phyloP scores from a whole-genome alignment of 108 stramenopile species.

The Hondaea fermentalgiana region DNA sequence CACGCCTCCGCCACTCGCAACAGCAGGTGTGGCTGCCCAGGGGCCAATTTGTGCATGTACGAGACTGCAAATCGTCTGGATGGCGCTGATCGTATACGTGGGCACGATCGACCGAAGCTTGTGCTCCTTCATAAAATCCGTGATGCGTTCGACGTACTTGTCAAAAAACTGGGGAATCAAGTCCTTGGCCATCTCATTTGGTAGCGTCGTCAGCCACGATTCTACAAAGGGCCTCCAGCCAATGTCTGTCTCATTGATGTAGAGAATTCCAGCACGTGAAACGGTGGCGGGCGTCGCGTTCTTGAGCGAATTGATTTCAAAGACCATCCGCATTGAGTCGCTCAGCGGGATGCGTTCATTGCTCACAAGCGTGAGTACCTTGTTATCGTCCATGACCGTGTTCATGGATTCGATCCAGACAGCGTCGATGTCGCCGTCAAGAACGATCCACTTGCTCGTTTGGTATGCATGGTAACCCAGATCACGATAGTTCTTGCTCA shows the following conservation, averaged over 20 bases:
- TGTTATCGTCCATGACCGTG: conserved; percentile 90
- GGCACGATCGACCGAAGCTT: conserved; percentile 61
- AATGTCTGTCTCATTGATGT: conserved; percentile 75
- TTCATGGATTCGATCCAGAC: conserved; percentile 91
- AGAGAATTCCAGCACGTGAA: conserved; percentile 76
- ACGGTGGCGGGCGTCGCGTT: conserved; percentile 84
- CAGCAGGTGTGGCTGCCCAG: conserved; percentile 41
- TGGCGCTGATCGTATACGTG: conserved; percentile 66
- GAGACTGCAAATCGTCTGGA: conserved; percentile 62
- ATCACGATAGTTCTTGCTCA: conserved; percentile 79
- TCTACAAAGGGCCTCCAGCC: conserved; percentile 81
- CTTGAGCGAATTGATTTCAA: conserved; percentile 77
- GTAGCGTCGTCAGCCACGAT: conserved; percentile 59
- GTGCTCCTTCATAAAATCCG: conserved; percentile 46
- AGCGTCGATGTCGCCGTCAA: conserved; percentile 82
- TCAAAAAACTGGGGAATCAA: conserved; percentile 68
- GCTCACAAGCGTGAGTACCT: conserved; percentile 75
- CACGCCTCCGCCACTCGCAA: background rate
- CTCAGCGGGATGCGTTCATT: conserved; percentile 78
- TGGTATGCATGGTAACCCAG: conserved; percentile 79
- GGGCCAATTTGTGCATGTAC: conserved; percentile 57
- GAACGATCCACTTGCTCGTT: conserved; percentile 75
- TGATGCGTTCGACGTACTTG: conserved; percentile 65
- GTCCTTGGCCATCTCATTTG: conserved; percentile 31
- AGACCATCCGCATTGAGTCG: conserved; percentile 80